Percentiles rank a stretch among this genome's conserved stretches.
Conservation (phyloP, 768 basidiomycete genomes). For the Dioszegia crocea region DNA sequence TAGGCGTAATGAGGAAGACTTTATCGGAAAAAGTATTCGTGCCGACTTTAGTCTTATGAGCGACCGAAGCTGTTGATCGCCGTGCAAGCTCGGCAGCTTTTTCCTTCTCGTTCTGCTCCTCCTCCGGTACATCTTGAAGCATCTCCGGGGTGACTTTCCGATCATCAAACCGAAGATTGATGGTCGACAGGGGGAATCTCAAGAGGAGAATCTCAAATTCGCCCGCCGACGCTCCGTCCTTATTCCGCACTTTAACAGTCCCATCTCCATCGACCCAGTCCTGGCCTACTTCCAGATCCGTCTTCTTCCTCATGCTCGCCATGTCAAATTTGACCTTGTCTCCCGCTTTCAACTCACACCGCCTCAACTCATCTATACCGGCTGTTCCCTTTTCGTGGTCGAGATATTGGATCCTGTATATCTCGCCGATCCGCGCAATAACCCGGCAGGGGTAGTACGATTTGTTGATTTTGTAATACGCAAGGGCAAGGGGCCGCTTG, state of each 20-base stretch:
- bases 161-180: background rate
- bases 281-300: slow-evolving; percentile 9
- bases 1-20: slow-evolving; percentile 9
- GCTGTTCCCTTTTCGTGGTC: slow-evolving; percentile 14
- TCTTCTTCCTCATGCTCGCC: background rate
- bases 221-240: slow-evolving; percentile 3
- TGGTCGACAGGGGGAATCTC: background rate
- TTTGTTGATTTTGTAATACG: background rate
- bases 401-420: slow-evolving; percentile 14
- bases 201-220: background rate
- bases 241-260: background rate
- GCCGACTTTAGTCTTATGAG: background rate
- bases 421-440: slow-evolving; percentile 4
- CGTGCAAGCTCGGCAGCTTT: background rate
- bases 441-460: slow-evolving; percentile 9
- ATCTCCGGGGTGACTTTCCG: background rate
- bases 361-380: slow-evolving; percentile 11
- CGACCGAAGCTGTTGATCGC: background rate
- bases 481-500: slow-evolving; percentile 1
- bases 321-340: slow-evolving; percentile 14
- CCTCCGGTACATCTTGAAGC: background rate
- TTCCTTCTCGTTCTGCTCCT: background rate
- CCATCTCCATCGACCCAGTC: background rate
- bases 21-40: background rate
- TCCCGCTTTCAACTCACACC: slow-evolving; percentile 14